Evolutionary conservation across 345 rosid species (phyloP), one percentile per base, ranked within the genome.

Genomic region (Geranium brycei): DNA sequence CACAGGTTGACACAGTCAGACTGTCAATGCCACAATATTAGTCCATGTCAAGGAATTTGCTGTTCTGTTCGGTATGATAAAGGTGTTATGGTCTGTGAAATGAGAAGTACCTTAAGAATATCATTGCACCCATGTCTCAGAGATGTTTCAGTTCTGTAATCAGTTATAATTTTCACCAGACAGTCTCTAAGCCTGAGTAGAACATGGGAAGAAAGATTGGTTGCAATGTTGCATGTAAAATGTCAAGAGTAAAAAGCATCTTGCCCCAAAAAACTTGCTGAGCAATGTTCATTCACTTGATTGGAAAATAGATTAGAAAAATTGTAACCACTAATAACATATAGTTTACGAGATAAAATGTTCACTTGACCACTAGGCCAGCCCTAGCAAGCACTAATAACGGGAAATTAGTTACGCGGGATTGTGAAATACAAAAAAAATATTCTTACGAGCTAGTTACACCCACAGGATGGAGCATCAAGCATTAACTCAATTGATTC

Each of bases 111-210:
- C 99, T 91, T 93, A 61, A 93, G 91, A 68, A 91, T 93, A 71
- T 88, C 95, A 65, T 93, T 93, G 78, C 99, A 93, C 51, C 97
- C 99, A 60, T 87, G 95, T 75, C 99, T 81, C 64, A 91, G 91
- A 69, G 99, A 93, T 66, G 99, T 93, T 78, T 93, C 99, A 1
- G 99, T 91, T 81, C 97, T 82, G 82, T 86, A 93, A 76, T 93
- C 99, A 5, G 99, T 93, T 47, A 93, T 77, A 67, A 93, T 91
- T 74, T 93, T 93, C 47, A 93, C 96, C 38, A 93, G 77, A 66
- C 95, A 85, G 69, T 93, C 97, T 84, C 99, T 80, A 23, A 93
- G 83, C 81, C 99, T 90, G 85, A 74, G 77, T 77, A 13, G 0
- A 59, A 61, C 17, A 67, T 23, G 18, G 2, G 12, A 18, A 7